Percentiles rank a stretch among this genome's conserved stretches.
Evolutionary conservation across 805 yeast species (phyloP).

Genomic region (Saccharomycodes ludwigii): DNA sequence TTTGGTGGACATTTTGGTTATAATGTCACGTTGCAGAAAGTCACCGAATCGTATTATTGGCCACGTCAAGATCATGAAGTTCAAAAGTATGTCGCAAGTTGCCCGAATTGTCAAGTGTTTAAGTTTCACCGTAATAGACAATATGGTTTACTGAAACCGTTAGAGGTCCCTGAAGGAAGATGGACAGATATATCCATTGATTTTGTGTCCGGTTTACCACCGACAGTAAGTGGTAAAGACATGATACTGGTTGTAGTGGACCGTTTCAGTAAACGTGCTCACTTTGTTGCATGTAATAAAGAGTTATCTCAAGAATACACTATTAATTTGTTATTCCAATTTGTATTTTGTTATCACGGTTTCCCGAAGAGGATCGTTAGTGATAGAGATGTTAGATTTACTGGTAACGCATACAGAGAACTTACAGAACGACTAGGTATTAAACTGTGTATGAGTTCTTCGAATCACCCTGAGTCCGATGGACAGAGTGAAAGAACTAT

Average conservation of each 20-base stretch:
- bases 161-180: constrained; percentile 8
- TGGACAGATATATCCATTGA: constrained; percentile 13
- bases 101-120: constrained; percentile 6
- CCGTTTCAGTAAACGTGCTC: constrained; percentile 9
- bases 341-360: constrained; percentile 9
- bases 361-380: constrained; percentile 7
- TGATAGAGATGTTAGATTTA: constrained; percentile 4
- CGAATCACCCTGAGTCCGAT: constrained; percentile 6
- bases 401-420: background rate
- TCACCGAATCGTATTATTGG: constrained; percentile 7
- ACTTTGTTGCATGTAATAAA: constrained; percentile 8
- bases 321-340: constrained; percentile 7
- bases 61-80: constrained; percentile 1
- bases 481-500: constrained; percentile 5
- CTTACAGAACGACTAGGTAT: constrained; percentile 5
- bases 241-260: constrained; percentile 12
- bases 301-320: constrained; percentile 7
- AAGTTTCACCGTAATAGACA: constrained; percentile 5
- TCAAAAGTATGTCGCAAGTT: constrained; percentile 2
- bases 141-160: constrained; percentile 6
- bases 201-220: constrained; percentile 10
- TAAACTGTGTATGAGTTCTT: constrained; percentile 1
- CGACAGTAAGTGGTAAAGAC: constrained; percentile 1
- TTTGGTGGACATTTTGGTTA: constrained; percentile 10
- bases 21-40: constrained; percentile 4